Conservation (phyloP, 192 early-diverging fungal genomes). For the Coemansia guatemalensis region DNA sequence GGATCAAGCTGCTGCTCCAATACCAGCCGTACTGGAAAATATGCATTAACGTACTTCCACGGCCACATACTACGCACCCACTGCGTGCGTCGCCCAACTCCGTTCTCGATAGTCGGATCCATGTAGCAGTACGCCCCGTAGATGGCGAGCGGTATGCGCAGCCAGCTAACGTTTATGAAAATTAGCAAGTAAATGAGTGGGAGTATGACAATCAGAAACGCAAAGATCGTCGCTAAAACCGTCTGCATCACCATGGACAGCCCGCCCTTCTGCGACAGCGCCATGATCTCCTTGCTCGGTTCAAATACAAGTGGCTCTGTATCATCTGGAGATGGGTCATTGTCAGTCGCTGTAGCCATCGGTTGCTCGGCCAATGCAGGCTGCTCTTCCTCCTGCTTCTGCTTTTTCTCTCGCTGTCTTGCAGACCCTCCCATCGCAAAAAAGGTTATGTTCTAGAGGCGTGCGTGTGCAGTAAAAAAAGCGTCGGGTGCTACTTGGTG, state of each 20-base stretch:
- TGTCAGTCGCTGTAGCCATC: not conserved
- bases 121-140: conserved; percentile 46
- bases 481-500: too few species aligned
- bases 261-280: conserved; percentile 31
- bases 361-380: not conserved
- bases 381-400: too few species aligned
- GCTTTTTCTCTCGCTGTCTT: too few species aligned
- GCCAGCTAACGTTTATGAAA: conserved; percentile 26
- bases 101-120: conserved; percentile 43
- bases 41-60: conserved; percentile 82
- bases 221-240: conserved; percentile 31
- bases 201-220: conserved; percentile 34
- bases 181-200: conserved; percentile 21
- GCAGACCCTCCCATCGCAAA: too few species aligned
- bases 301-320: conserved; percentile 41
- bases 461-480: too few species aligned
- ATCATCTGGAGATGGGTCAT: not conserved
- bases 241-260: conserved; percentile 26
- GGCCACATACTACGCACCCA: conserved; percentile 55
- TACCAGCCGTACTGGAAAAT: conserved; percentile 78
- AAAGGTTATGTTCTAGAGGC: too few species aligned
- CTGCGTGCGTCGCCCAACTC: conserved; percentile 58
- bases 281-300: conserved; percentile 33
- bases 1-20: conserved; percentile 85
- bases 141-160: conserved; percentile 31